Evolutionary conservation across 2,329 filamentous ascomycete genomes (phyloP), one percentile per base, ranked within the genome.

Genomic region (Trichophyton benhamiae): DNA sequence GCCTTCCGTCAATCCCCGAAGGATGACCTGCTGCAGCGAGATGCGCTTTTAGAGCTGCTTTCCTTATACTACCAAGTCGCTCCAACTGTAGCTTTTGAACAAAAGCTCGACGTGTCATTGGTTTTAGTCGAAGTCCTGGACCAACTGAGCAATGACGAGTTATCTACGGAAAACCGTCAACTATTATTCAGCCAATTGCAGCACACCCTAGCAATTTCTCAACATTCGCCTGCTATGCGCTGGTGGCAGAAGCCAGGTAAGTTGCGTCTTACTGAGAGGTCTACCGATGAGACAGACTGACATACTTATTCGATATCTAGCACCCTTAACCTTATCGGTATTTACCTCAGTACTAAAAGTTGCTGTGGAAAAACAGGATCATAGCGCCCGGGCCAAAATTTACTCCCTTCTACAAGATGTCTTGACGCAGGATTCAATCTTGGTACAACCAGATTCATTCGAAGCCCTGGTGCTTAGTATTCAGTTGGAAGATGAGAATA

Each of bases 91-190:
- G 90, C 91, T 0, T 79, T 95, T 13, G 86, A 87, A 65, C 87
- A 91, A 67, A 94, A 88, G 66, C 94, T 96, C 68, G 94, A 97
- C 69, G 87, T 95, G 3, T 94, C 92, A 0, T 77, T 87, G 0
- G 81, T 87, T 20, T 79, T 99, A 15, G 84, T 87, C 6, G 82
- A 84, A 62, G 82, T 86, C 0, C 76, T 97, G 53, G 79, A 82
- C 61, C 79, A 80, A 36, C 73, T 89, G 8, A 83, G 87, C 49
- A 73, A 80, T 13, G 59, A 65, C 0, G 67, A 67, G 13, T 46
- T 71, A 15, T 76, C 79, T 15, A 73, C 78, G 2, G 78, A 80
- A 48, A 78, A 83, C 55, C 73, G 78, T 58, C 79, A 79, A 0
- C 76, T 91, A 55, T 78, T 83, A 22, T 72, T 87, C 8, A 82